Evolutionary conservation across 140 eudicot genomes (phyloP), one percentile per base, ranked within the genome.

Genomic region (Ambrosia hybrid): DNA sequence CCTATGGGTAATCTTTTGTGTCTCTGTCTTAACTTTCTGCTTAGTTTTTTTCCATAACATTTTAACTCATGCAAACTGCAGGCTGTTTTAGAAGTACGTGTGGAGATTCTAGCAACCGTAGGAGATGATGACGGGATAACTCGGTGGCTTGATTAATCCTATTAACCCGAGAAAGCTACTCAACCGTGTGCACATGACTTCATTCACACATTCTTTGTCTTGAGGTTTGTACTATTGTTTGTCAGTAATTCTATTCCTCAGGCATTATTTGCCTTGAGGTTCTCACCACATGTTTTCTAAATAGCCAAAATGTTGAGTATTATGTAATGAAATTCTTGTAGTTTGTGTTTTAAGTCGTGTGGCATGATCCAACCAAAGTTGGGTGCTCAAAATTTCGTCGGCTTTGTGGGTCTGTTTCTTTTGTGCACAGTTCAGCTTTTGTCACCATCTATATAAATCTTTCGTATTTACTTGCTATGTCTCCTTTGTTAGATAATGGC

Each of bases 31-130:
- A n/a, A n/a, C n/a, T n/a, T n/a, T n/a, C n/a, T n/a, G n/a, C n/a
- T n/a, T n/a, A n/a, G n/a, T n/a, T n/a, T n/a, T n/a, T n/a, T n/a
- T n/a, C n/a, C 11, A 8, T 10, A 8, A 46, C 52, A 13, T 66
- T 26, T 16, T 15, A 67, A 62, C 6, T 11, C 34, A 63, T 72
- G 65, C 51, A 74, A 70, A 66, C 46, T 78, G 84, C 96, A 93
- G 98, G 98, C 98, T 64, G 90, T 86, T 64, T 69, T 92, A 84
- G 95, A 92, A 26, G 96, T 92, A 65, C 86, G 91, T 55, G 82
- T 92, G 75, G 96, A 92, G 71, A 86, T 92, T 69, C 76, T 89
- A 64, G 98, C 98, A 48, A 80, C 92, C 1, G 89, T 87, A 45
- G 96, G 98, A 65, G 96, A 89, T 39, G 95, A 92, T 14, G 92